phyloP scores from a whole-genome alignment of 495 filamentous ascomycete species.

The Acidiella bohemica region DNA sequence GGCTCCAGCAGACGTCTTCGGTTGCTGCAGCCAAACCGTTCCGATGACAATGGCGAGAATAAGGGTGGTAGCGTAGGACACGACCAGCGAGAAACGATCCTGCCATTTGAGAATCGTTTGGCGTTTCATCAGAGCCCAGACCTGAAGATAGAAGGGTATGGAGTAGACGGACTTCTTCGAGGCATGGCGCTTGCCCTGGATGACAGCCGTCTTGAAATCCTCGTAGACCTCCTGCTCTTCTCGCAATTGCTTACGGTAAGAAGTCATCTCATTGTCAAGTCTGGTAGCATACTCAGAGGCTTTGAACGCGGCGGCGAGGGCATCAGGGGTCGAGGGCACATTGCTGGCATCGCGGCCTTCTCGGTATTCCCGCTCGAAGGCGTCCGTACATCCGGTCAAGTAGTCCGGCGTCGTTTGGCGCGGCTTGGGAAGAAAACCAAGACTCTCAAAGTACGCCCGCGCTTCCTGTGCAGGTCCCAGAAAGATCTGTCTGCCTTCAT shows the following conservation, averaged over 20 bases:
- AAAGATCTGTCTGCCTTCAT: conserved; percentile 65
- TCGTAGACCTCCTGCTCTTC: conserved; percentile 52
- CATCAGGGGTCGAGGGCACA: conserved; percentile 52
- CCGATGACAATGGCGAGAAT: conserved; percentile 65
- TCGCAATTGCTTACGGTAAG: conserved; percentile 46
- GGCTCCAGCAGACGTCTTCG: conserved; percentile 51
- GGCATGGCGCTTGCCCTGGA: conserved; percentile 60
- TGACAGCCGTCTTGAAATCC: conserved; percentile 64
- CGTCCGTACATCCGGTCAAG: conserved; percentile 71
- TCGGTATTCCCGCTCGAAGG: conserved; percentile 66
- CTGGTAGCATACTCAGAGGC: conserved; percentile 42
- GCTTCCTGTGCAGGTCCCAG: conserved; percentile 62
- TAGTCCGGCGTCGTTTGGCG: conserved; percentile 78
- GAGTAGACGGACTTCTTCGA: conserved; percentile 64
- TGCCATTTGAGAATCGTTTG: conserved; percentile 78
- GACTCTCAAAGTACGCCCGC: conserved; percentile 61
- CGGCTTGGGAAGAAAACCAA: conserved; percentile 68
- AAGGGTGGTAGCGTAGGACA: conserved; percentile 64
- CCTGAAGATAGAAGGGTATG: conserved; percentile 62
- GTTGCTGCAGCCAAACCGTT: conserved; percentile 61
- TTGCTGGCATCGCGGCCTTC: conserved; percentile 45
- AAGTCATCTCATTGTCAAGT: conserved; percentile 52
- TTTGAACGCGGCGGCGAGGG: conserved; percentile 53
- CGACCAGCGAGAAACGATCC: conserved; percentile 59
- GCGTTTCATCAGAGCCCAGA: conserved; percentile 70